Evolutionary conservation across 2,329 filamentous ascomycete species (phyloP), one percentile per base, ranked within the genome.

Genomic region (Stagonosporopsis cucurbitacearum): DNA sequence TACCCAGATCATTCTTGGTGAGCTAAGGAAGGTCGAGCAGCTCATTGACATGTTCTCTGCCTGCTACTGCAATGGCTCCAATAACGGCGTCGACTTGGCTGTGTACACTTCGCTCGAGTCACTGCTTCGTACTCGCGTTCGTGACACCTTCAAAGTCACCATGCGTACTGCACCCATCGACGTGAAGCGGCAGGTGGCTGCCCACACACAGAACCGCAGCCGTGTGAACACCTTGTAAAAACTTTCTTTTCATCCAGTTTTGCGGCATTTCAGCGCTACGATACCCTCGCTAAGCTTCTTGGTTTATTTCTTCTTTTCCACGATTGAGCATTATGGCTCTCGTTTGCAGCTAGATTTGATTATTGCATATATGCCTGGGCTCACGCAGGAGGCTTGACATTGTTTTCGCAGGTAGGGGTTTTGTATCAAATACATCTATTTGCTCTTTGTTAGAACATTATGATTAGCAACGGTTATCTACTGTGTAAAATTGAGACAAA

Each of bases 11-110:
- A 64, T 75, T 6, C 65, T 75, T 8, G 62, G 60, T 20, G 72
- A 75, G 59, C 64, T 75, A 11, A 64, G 68, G 50, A 73, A 68
- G 40, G 67, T 75, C 1, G 73, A 75, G 58, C 74, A 75, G 64
- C 67, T 75, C 50, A 73, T 75, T 40, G 70, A 75, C 56, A 70
- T 67, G 60, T 75, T 75, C 58, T 68, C 69, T 2, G 70, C 73
- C 50, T 67, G 71, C 30, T 75, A 73, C 60, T 70, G 67, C 62
- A 73, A 66, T 50, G 30, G 40, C 15, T 55, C 55, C n/a, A 66
- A 68, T 19, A 67, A 59, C 2, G 65, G 70, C 44, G 69, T 72
- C 40, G 68, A 71, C 12, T 57, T 62, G 22, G 65, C 68, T 17
- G 67, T 75, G 15, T 73, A 74, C 43, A 57, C 57, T 12, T 64